Evolutionary conservation across 2,329 filamentous ascomycete species (phyloP), one percentile per base, ranked within the genome.

Genomic region (Trichoderma brevicompactum): DNA sequence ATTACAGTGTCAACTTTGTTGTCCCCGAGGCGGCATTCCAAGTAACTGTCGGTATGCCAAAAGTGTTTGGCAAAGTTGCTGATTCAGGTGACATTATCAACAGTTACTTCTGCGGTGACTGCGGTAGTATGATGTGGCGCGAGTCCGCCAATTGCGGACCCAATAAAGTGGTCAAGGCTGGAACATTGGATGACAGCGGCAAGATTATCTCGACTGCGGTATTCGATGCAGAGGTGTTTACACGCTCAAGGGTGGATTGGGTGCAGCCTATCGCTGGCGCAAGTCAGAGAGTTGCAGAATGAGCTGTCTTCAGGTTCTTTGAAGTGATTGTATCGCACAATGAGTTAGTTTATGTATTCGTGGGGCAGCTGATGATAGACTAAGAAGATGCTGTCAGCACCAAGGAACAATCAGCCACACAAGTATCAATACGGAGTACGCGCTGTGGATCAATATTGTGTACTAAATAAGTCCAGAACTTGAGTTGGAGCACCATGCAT

Each of bases 181-280:
- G 56, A 2, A 60, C 56, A 1, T 49, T 49, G 56, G 56, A 60
- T 40, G 56, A 40, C 2, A 40, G 43, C 2, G 28, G 44, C 7
- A 17, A 36, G 17, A 13, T 38, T 28, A 49, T 60, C n/a, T 60
- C 56, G 15, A 38, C 32, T 13, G 19, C 17, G 8, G 34, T 49
- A 5, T 40, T 49, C 17, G 56, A 48, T 49, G 44, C 56, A n/a
- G 56, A 60, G 56, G 56, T 60, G 0, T 60, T 60, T 28, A 60
- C 40, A 0, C 56, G 56, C 17, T 60, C 56, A 8, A 49, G 56
- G 13, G 32, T 60, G 7, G 56, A 48, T 1, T 60, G 56, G 56
- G 32, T 60, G 7, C 43, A 17, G 13, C 34, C 56, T 28, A 28
- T 60, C n/a, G 12, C 17, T 28, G 43, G 32, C 3, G 56, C 44